Conservation (phyloP, 2,329 filamentous ascomycete genomes). For the Diaporthe caulivora region DNA sequence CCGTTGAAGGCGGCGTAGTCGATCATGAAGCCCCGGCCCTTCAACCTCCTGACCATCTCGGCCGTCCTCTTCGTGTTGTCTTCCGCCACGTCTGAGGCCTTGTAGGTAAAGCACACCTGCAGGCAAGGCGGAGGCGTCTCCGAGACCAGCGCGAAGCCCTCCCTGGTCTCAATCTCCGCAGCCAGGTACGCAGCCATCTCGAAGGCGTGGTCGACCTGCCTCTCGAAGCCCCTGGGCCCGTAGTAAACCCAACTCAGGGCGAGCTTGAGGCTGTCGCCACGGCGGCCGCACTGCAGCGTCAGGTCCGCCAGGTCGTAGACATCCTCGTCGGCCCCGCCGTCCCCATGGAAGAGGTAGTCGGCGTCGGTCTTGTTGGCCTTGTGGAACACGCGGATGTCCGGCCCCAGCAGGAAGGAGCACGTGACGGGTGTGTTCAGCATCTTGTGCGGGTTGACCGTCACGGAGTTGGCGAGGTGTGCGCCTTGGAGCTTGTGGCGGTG, state of each 20-base stretch:
- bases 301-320: slow-evolving; percentile 92
- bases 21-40: slow-evolving; percentile 69
- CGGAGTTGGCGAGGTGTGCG: slow-evolving; percentile 79
- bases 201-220: slow-evolving; percentile 80
- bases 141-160: slow-evolving; percentile 78
- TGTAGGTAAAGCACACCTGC: slow-evolving; percentile 95
- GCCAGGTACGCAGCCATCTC: slow-evolving; percentile 78
- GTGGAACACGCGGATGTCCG: slow-evolving; percentile 83
- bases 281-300: slow-evolving; percentile 91
- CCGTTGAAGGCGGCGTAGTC: slow-evolving; percentile 68
- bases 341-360: slow-evolving; percentile 84
- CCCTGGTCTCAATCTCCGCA: slow-evolving; percentile 63
- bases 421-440: slow-evolving; percentile 95
- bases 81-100: slow-evolving; percentile 60
- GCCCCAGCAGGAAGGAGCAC: slow-evolving; percentile 87
- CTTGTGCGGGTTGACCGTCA: slow-evolving; percentile 96
- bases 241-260: slow-evolving; percentile 93
- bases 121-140: slow-evolving; percentile 83
- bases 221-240: slow-evolving; percentile 79
- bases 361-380: slow-evolving; percentile 87
- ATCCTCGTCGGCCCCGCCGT: slow-evolving; percentile 61
- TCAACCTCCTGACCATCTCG: slow-evolving; percentile 61
- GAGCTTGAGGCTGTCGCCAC: slow-evolving; percentile 88
- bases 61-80: slow-evolving; percentile 64
- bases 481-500: slow-evolving; percentile 73